These are phyloP conservation scores for Tilletia horrida DNA, from an alignment of 1,284 basidiomycete species.

Conservation along the genomic window DNA sequence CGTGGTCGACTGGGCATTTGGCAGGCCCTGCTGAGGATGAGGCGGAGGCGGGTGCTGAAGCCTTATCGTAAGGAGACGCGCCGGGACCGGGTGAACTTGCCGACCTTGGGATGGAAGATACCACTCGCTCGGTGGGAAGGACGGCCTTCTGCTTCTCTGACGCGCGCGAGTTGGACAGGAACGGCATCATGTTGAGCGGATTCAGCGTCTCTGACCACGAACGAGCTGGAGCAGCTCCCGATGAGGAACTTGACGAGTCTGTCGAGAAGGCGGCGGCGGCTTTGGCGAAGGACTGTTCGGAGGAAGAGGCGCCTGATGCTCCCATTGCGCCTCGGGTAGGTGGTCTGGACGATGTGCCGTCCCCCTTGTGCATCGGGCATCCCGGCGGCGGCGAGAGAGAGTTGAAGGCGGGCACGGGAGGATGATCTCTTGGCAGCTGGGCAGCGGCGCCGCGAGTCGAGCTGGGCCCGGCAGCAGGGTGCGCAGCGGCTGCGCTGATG, in stretches of 20 bases:
- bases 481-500: neutral
- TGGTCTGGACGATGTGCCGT: neutral
- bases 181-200: slow-evolving; percentile 86
- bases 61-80: slow-evolving; percentile 47
- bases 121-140: slow-evolving; percentile 72
- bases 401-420: neutral
- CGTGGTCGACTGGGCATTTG: slow-evolving; percentile 31
- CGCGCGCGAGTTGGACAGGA: slow-evolving; percentile 68
- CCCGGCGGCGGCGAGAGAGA: slow-evolving; percentile 31
- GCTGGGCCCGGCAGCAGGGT: neutral
- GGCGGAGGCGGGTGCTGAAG: slow-evolving; percentile 26
- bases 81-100: slow-evolving; percentile 46
- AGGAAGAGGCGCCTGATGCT: neutral
- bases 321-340: neutral
- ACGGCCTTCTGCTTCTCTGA: slow-evolving; percentile 62
- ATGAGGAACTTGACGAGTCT: neutral
- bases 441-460: neutral
- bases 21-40: slow-evolving; percentile 16
- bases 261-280: neutral
- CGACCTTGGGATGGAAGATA: slow-evolving; percentile 82
- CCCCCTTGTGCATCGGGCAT: slow-evolving; percentile 42
- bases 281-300: neutral
- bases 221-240: neutral
- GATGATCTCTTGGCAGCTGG: neutral
- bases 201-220: slow-evolving; percentile 57